Evolutionary conservation across 2,329 filamentous ascomycete genomes (phyloP), one percentile per base, ranked within the genome.

Genomic region (Dichotomopilus funicola): DNA sequence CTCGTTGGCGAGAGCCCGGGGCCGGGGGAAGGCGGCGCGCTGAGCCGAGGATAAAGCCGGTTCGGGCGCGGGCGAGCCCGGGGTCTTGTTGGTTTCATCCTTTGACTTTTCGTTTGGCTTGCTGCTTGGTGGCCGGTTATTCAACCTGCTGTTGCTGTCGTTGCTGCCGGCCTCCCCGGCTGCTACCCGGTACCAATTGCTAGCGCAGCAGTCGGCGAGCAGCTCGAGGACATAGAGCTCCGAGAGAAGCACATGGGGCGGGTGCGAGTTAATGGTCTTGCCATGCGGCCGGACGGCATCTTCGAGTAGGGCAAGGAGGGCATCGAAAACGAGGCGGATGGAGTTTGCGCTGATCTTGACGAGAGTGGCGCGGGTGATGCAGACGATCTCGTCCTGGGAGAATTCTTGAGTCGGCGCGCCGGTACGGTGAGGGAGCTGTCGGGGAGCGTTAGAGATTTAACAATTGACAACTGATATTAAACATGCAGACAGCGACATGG

Each of bases 211-310:
- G 64, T 87, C 83, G 65, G 83, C 81, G 38, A 83, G 75, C 43
- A 87, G 72, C 48, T 79, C 76, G 49, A 87, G 69, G n/a, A 86
- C 72, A 63, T 84, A 87, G 48, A 83, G 72, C 66, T 87, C 83
- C 13, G 85, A 86, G 47, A 81, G 75, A 36, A 86, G 71, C 51
- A 87, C 75, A 64, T 85, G 80, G 40, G 75, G 71, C 2, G 83
- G 82, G 62, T 84, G 82, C 27, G 72, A 70, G 46, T 75, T 68
- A 53, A 80, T 71, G 49, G 65, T 69, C 58, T 75, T 76, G 65
- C 40, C 13, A 12, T 81, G 82, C 3, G 80, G 78, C 49, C 77
- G 77, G 34, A 74, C 71, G 41, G 86, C 73, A 40, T 83, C 80
- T 65, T 85, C 81, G 46, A 86, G 74, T 5, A 85, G 70, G 41